Base-by-base conservation (phyloP, 768 basidiomycete species). In the Lanmaoa rubissima region DNA sequence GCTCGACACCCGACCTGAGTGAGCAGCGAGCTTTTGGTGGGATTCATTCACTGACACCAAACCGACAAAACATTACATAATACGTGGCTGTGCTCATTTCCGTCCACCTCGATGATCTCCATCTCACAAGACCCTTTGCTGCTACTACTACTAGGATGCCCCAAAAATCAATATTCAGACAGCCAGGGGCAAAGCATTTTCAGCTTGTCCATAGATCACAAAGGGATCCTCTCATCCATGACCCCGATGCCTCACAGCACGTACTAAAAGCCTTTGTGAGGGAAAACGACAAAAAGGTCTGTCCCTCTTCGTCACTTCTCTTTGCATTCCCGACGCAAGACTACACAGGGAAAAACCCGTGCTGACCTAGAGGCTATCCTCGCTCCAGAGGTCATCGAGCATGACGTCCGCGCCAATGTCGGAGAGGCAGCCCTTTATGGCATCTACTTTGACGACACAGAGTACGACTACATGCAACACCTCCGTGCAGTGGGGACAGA, bases 401-500 rank as follows among this genome's bases (percentile, higher is more conserved):
- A 76, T 39, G 82, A 82, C 52, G 65, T 65, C 14, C 76, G 79
- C 51, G 64, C 73, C 26, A 88, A 87, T 59, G 78, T 88, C 48
- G 97, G 96, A 54, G 92, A 98, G 75, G 97, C 97, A 0, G 77
- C 89, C 7, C 69, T 84, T 10, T 95, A 98, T 71, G 97, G 94
- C 4, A 75, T 99, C 67, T 92, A 92, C 74, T 98, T 84, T 74
- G 94, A 98, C 75, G 95, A 99, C 68, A 88, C 92, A 7, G 83
- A 94, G 57, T 99, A 99, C 76, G 92, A 99, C 73, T 99, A 99
- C 77, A 94, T 98, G 91, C 89, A 95, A 71, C 97, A 99, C 74
- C 82, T 99, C 43, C 87, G 92, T 13, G 64, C 82, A 2, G 84
- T 92, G 48, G 92, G 92, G 4, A 65, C 82, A 13, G 82, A 87